Conservation (phyloP, 345 rosid genomes). For the Pistacia vera region DNA sequence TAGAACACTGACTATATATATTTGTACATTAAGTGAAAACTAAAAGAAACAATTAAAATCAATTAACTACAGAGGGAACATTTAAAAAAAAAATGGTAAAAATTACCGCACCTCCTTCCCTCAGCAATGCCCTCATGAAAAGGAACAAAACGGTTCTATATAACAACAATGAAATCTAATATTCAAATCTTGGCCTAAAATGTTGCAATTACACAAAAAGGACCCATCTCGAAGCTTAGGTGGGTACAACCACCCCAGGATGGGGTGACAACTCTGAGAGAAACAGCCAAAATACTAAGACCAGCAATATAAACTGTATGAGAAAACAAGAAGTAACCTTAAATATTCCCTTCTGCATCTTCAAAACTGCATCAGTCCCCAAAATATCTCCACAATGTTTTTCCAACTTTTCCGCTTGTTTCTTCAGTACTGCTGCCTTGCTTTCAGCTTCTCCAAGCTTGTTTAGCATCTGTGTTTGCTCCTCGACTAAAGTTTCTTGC, state of each 20-base stretch:
- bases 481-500: slow-evolving; percentile 43
- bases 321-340: slow-evolving; percentile 52
- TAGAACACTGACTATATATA: background rate
- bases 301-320: slow-evolving; percentile 58
- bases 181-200: slow-evolving; percentile 21
- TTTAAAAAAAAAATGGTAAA: slow-evolving; percentile 17
- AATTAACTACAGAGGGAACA: slow-evolving; percentile 7
- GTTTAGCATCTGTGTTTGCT: slow-evolving; percentile 40
- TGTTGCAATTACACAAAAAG: slow-evolving; percentile 26
- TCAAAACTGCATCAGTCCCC: slow-evolving; percentile 49
- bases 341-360: slow-evolving; percentile 47
- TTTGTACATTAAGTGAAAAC: background rate
- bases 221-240: slow-evolving; percentile 32
- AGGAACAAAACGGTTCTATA: background rate
- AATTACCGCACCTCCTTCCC: slow-evolving; percentile 10
- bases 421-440: slow-evolving; percentile 49
- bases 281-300: slow-evolving; percentile 45
- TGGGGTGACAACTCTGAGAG: slow-evolving; percentile 42
- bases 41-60: background rate
- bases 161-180: slow-evolving; percentile 20
- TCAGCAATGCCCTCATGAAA: background rate
- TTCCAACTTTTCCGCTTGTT: slow-evolving; percentile 56
- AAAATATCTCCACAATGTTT: slow-evolving; percentile 42
- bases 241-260: slow-evolving; percentile 50
- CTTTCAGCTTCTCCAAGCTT: slow-evolving; percentile 52